These are phyloP conservation scores for Parasitella parasitica DNA, from an alignment of 371 early-diverging fungal genomes.

Conservation along the genomic window DNA sequence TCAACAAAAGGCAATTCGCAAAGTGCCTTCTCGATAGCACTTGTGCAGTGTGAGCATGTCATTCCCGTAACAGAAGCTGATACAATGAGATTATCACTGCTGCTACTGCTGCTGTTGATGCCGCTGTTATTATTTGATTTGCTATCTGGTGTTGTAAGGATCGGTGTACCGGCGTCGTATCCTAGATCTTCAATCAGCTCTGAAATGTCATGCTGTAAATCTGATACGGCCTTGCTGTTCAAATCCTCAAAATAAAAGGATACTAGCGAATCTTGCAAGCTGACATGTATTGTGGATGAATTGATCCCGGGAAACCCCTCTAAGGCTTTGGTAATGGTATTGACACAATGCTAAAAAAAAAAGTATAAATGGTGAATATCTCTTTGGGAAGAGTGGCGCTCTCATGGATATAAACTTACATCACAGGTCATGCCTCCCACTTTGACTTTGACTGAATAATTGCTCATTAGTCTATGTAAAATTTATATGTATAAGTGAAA, in stretches of 20 bases:
- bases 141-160: background rate
- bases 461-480: background rate
- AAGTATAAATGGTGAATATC: too few species aligned
- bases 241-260: conserved; percentile 10
- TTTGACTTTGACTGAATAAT: conserved; percentile 10
- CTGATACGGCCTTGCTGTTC: background rate
- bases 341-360: conserved; percentile 64
- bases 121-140: too few species aligned
- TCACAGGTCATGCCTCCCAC: conserved; percentile 42
- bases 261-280: conserved; percentile 24
- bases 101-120: background rate
- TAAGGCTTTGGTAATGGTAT: conserved; percentile 53
- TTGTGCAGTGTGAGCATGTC: conserved; percentile 85
- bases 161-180: conserved; percentile 22
- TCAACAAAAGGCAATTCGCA: conserved; percentile 54
- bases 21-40: conserved; percentile 68
- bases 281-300: conserved; percentile 18
- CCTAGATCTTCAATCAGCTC: conserved; percentile 34
- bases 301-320: conserved; percentile 16
- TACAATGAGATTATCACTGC: conserved; percentile 19
- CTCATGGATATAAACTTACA: conserved; percentile 15
- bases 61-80: conserved; percentile 59
- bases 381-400: too few species aligned
- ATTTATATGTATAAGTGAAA: background rate
- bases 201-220: conserved; percentile 13